Evolutionary conservation across 1,284 basidiomycete genomes (phyloP).

Genomic region (Ustilago xerochloae): DNA sequence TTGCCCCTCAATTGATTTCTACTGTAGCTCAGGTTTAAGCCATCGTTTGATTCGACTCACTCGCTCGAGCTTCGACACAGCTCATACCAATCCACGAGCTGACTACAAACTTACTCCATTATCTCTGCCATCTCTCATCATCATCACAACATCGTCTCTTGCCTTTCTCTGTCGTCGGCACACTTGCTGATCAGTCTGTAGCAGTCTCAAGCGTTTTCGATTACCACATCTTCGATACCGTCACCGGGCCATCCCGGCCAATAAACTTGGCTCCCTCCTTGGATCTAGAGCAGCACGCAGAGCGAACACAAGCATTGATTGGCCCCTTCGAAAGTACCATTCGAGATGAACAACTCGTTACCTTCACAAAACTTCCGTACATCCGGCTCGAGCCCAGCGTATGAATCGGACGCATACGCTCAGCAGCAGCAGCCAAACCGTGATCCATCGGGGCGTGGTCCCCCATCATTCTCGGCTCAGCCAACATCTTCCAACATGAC

Average conservation of each 20-base stretch:
- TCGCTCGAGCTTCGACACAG: no score
- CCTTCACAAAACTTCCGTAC: constrained; percentile 18
- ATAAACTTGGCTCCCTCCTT: background rate
- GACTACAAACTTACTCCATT: no score
- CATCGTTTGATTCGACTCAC: no score
- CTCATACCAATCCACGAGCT: no score
- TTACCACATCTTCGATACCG: no score
- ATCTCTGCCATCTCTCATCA: background rate
- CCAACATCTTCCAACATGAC: constrained; percentile 16
- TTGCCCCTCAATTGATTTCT: background rate
- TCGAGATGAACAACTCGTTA: constrained; percentile 28
- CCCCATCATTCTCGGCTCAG: constrained; percentile 14
- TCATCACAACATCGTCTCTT: no score
- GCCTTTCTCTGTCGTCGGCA: no score
- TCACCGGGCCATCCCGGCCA: background rate
- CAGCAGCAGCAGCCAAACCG: constrained; percentile 18
- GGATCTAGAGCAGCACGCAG: background rate
- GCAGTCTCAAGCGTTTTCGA: no score
- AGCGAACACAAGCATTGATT: no score
- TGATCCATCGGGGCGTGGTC: constrained; percentile 3
- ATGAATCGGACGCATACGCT: constrained; percentile 19
- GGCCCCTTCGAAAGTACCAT: no score
- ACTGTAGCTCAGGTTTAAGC: no score
- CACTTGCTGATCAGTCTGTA: no score
- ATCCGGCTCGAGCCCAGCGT: constrained; percentile 11